Conservation (phyloP, 352 stramenopile genomes). For the Phytophthora brassicae region DNA sequence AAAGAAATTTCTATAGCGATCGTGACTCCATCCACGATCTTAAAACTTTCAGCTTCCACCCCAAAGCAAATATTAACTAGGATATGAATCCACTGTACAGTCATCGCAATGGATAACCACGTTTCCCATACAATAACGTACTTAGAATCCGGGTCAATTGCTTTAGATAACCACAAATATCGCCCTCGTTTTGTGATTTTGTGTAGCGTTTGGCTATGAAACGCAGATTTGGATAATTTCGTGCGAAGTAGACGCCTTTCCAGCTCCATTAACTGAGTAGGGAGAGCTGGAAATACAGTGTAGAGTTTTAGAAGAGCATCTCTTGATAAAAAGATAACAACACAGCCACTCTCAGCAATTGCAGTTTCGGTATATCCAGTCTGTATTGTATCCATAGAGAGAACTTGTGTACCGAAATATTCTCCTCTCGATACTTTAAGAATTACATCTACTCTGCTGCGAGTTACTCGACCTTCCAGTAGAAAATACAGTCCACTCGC, state of each 20-base stretch:
- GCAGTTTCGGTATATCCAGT: conserved; percentile 43
- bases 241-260: conserved; percentile 43
- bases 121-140: conserved; percentile 34
- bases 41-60: background rate
- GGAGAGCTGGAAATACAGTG: conserved; percentile 42
- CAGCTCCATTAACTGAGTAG: conserved; percentile 37
- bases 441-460: background rate
- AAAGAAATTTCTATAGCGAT: conserved; percentile 43
- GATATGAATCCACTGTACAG: conserved; percentile 38
- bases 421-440: conserved; percentile 39
- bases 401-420: conserved; percentile 46
- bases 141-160: conserved; percentile 40
- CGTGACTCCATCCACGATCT: conserved; percentile 18
- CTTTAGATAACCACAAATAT: background rate
- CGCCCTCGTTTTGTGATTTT: background rate
- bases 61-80: conserved; percentile 46
- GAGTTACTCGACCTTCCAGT: conserved; percentile 41
- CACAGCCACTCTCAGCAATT: conserved; percentile 45
- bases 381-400: conserved; percentile 15
- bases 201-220: conserved; percentile 1
- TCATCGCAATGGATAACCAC: conserved; percentile 34
- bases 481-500: conserved; percentile 49
- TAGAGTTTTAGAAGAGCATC: conserved; percentile 41
- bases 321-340: conserved; percentile 49
- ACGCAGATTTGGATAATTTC: conserved; percentile 34